Evolutionary conservation across 305 asterid genomes (phyloP).

Genomic region (Fraxinus ornus): DNA sequence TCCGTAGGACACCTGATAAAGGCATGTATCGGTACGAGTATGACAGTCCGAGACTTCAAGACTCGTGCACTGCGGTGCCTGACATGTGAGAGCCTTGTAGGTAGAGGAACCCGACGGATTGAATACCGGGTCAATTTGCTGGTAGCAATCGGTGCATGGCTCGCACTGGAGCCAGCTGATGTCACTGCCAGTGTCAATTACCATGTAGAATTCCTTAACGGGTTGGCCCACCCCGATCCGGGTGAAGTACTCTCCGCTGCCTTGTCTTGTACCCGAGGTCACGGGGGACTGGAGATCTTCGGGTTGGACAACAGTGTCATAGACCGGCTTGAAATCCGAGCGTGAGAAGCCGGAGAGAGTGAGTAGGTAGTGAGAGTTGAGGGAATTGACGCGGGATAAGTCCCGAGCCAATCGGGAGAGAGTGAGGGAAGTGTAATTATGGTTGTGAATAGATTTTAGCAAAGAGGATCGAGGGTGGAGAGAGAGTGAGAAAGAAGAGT

Average conservation of each 20-base stretch:
- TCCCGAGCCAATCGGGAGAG: constrained; percentile 56
- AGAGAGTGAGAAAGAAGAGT: constrained; percentile 32
- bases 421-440: constrained; percentile 41
- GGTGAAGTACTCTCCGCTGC: constrained; percentile 74
- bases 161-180: constrained; percentile 71
- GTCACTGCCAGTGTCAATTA: constrained; percentile 66
- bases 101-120: constrained; percentile 49
- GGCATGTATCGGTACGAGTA: constrained; percentile 38
- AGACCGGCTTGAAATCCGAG: constrained; percentile 24
- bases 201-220: constrained; percentile 38
- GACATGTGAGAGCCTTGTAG: constrained; percentile 42
- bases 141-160: constrained; percentile 62
- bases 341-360: constrained; percentile 13
- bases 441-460: background rate
- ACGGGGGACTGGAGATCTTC: constrained; percentile 43
- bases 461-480: constrained; percentile 50
- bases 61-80: constrained; percentile 37
- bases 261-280: constrained; percentile 53
- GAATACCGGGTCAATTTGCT: constrained; percentile 57
- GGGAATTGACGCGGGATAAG: constrained; percentile 38
- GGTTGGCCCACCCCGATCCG: constrained; percentile 73
- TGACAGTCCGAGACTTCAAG: constrained; percentile 61
- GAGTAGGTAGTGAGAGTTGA: constrained; percentile 30
- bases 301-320: constrained; percentile 20
- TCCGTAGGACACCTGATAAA: constrained; percentile 68